Percentiles rank a stretch among this genome's conserved stretches.
These are phyloP conservation scores for Penicillium verhagenii DNA, from an alignment of 495 filamentous ascomycete species.

Conservation along the genomic window DNA sequence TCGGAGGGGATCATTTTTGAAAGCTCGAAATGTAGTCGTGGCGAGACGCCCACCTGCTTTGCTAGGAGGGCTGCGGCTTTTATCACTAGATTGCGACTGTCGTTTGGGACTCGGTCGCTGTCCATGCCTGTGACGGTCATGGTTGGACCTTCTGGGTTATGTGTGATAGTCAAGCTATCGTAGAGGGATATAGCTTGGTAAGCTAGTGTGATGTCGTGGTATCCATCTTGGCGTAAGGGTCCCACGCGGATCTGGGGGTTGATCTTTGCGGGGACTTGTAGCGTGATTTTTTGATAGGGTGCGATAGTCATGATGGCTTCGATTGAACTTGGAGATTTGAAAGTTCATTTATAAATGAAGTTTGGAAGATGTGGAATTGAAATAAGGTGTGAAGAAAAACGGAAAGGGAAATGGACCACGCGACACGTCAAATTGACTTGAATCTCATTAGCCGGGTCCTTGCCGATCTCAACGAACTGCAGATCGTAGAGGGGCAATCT, in stretches of 20 bases:
- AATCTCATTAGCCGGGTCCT: no score
- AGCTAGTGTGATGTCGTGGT: conserved; percentile 9
- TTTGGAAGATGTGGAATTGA: no score
- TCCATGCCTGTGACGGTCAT: conserved; percentile 5
- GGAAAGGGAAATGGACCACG: conserved; percentile 5
- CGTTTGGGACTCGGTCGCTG: conserved; percentile 3
- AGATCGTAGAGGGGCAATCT: conserved; percentile 9
- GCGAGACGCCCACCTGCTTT: not conserved
- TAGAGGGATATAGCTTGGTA: conserved; percentile 12
- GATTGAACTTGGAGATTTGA: not conserved
- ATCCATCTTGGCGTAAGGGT: conserved; percentile 8
- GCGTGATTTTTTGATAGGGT: not conserved
- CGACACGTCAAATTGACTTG: no score
- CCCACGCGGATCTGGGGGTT: conserved; percentile 11
- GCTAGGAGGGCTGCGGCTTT: conserved; percentile 6
- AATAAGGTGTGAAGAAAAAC: not conserved
- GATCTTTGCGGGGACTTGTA: conserved; percentile 10
- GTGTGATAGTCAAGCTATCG: conserved; percentile 2
- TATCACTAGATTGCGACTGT: conserved; percentile 6
- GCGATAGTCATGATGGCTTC: not conserved
- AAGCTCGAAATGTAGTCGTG: conserved; percentile 8
- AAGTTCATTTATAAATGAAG: no score
- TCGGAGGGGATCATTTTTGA: conserved; percentile 5
- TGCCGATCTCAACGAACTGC: conserved; percentile 6
- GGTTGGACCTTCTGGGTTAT: not conserved